A percentile compares a stretch with the other conserved stretches of the same genome.
Conservation (phyloP, 345 rosid genomes). For the Raphanus raphanistrum region DNA sequence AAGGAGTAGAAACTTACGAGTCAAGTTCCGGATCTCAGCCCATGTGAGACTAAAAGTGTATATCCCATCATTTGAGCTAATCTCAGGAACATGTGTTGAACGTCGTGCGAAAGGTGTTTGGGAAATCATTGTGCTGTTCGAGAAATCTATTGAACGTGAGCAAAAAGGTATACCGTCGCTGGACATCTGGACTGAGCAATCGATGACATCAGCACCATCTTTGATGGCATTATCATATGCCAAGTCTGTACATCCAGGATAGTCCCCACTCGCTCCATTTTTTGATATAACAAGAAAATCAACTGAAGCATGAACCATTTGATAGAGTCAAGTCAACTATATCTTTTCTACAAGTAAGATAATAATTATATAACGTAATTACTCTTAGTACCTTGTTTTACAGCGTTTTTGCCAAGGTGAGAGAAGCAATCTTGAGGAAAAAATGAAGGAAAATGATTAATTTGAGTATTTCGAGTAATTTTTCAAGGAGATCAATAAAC, state of each 20-base stretch:
- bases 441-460: background rate
- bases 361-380: background rate
- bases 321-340: background rate
- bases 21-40: conserved; percentile 53
- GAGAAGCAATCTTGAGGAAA: conserved; percentile 63
- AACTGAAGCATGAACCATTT: background rate
- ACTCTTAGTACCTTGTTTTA: conserved; percentile 48
- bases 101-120: conserved; percentile 34
- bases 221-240: conserved; percentile 48
- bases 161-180: conserved; percentile 51
- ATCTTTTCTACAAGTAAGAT: background rate
- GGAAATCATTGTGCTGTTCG: conserved; percentile 38
- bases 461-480: background rate
- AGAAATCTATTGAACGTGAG: conserved; percentile 53
- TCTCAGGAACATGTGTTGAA: conserved; percentile 41
- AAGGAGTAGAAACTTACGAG: conserved; percentile 50
- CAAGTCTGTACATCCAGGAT: background rate
- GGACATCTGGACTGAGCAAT: conserved; percentile 1
- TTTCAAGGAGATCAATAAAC: background rate
- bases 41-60: conserved; percentile 59
- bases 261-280: conserved; percentile 2
- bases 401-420: conserved; percentile 48
- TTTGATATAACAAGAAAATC: conserved; percentile 55
- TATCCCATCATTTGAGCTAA: conserved; percentile 40
- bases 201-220: conserved; percentile 19